These are phyloP conservation scores for Dactylonectria macrodidyma DNA, from an alignment of 2,329 filamentous ascomycete species.

Conservation along the genomic window DNA sequence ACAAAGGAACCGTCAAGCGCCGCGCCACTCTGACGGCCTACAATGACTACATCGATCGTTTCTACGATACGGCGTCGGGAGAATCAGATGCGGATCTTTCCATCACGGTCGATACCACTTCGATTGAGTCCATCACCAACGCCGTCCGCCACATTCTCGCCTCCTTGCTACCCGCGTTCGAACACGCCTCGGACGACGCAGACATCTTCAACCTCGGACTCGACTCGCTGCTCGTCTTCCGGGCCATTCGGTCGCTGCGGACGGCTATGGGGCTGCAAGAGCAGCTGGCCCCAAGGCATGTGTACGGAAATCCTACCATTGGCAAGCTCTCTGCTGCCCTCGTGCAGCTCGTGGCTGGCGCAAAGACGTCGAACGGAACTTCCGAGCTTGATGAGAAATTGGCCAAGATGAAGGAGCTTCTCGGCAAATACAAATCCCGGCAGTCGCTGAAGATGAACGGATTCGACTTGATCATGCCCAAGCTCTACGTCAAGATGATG, in stretches of 20 bases:
- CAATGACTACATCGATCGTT: conserved; percentile 60
- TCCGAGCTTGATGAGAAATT: background rate
- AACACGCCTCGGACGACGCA: conserved; percentile 36
- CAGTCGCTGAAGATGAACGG: conserved; percentile 50
- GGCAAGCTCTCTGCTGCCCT: conserved; percentile 46
- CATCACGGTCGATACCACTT: conserved; percentile 41
- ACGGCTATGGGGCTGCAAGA: conserved; percentile 48
- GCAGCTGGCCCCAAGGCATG: conserved; percentile 50
- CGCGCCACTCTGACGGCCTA: conserved; percentile 58
- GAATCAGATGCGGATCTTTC: conserved; percentile 1
- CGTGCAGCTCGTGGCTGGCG: conserved; percentile 34
- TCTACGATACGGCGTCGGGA: conserved; percentile 54
- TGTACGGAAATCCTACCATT: conserved; percentile 53
- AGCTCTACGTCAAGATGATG: conserved; percentile 50
- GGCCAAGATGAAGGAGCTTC: conserved; percentile 55
- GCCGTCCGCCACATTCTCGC: conserved; percentile 38
- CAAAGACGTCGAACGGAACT: background rate
- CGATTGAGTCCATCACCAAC: conserved; percentile 40
- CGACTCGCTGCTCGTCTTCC: conserved; percentile 51
- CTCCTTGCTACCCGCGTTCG: conserved; percentile 37
- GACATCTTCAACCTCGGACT: conserved; percentile 50
- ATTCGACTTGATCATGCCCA: conserved; percentile 53
- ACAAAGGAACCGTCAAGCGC: conserved; percentile 63
- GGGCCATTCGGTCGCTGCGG: conserved; percentile 50
- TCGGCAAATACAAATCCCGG: conserved; percentile 44